phyloP scores from a whole-genome alignment of 257 asterid species.

The Nicotiana attenuata region DNA sequence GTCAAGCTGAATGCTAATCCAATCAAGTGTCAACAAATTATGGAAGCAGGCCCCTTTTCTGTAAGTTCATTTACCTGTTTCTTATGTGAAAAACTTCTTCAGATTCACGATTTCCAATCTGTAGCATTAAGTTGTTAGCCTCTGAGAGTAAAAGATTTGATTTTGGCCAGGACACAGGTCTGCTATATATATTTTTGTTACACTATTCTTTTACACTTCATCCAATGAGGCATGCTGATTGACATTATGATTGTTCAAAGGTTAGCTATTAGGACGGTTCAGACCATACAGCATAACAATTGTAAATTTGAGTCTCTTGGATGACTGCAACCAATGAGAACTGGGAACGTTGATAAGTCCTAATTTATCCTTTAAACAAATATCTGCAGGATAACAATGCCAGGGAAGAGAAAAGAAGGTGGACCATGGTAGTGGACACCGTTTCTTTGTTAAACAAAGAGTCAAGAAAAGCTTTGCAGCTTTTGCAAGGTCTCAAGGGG shows the following conservation, averaged over 20 bases:
- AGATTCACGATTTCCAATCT: background rate
- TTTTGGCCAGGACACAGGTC: background rate
- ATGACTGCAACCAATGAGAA: background rate
- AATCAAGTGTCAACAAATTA: conserved; percentile 11
- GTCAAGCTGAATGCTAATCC: conserved; percentile 8
- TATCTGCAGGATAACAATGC: conserved; percentile 31
- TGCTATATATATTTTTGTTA: background rate
- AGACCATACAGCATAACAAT: background rate
- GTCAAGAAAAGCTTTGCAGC: conserved; percentile 76
- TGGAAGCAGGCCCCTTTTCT: conserved; percentile 14
- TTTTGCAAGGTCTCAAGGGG: conserved; percentile 65
- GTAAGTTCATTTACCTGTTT: conserved; percentile 11
- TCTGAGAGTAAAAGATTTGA: background rate
- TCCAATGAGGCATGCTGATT: background rate
- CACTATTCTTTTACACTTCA: background rate
- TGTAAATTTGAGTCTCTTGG: background rate
- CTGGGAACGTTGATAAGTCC: background rate
- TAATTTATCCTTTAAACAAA: background rate
- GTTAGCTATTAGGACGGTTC: background rate
- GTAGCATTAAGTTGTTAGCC: background rate
- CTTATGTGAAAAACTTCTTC: background rate
- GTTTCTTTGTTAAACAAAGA: conserved; percentile 55
- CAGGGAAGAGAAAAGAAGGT: conserved; percentile 32
- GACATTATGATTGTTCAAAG: background rate
- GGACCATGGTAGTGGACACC: conserved; percentile 72